Percentiles rank a stretch among this genome's conserved stretches.
phyloP scores from a whole-genome alignment of 2,329 filamentous ascomycete genomes.

The Aspergillus cejpii region DNA sequence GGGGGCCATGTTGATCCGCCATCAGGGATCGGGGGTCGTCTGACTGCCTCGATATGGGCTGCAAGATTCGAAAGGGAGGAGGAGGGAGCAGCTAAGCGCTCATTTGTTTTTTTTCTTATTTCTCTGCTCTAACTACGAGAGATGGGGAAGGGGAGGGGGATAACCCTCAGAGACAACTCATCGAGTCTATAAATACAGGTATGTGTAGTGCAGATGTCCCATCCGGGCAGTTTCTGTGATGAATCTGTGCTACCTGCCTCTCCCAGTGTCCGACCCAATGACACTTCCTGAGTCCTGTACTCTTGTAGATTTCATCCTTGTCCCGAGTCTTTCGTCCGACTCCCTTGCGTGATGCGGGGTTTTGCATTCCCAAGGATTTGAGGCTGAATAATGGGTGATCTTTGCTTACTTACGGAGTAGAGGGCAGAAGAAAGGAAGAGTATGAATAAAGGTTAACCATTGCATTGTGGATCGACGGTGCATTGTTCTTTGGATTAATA shows the following conservation, averaged over 20 bases:
- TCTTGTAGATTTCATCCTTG: background rate
- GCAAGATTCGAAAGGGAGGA: background rate
- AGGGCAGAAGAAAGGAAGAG: too few species aligned
- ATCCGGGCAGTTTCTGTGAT: background rate
- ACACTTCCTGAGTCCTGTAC: background rate
- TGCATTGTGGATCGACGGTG: background rate
- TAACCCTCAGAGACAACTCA: too few species aligned
- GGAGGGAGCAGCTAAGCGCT: background rate
- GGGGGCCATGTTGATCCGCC: background rate
- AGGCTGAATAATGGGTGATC: background rate
- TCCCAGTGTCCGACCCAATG: background rate
- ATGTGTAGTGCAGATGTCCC: background rate
- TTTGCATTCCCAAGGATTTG: background rate
- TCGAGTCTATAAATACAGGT: background rate
- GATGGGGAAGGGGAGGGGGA: too few species aligned
- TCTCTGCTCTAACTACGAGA: too few species aligned
- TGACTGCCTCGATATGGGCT: background rate
- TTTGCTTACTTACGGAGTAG: background rate
- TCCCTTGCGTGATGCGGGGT: background rate
- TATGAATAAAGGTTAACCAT: background rate
- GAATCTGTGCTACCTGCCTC: background rate
- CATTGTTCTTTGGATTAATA: background rate
- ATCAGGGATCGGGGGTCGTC: background rate
- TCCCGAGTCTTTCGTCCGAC: background rate
- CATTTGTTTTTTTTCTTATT: background rate